phyloP scores from a whole-genome alignment of 129 eudicot genomes.

The Saposhnikovia divaricata region DNA sequence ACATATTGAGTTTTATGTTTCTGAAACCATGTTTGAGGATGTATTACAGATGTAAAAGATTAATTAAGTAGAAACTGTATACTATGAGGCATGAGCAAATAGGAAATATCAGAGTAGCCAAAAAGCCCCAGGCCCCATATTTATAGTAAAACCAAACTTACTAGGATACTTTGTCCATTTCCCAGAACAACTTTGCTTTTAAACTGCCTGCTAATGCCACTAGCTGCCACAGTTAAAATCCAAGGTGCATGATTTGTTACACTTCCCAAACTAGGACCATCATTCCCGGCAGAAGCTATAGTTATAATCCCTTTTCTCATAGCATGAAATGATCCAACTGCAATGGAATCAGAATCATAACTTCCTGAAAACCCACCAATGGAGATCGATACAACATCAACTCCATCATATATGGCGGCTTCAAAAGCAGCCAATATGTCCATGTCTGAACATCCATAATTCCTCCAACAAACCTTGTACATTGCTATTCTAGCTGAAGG shows the following conservation, averaged over 20 bases:
- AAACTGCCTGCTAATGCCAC: conserved; percentile 70
- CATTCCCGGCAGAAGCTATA: conserved; percentile 86
- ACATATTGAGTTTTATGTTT: neutral
- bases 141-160: conserved; percentile 17
- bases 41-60: too few relatives aligned
- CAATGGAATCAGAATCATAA: conserved; percentile 45
- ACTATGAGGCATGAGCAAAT: too few relatives aligned
- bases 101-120: too few relatives aligned
- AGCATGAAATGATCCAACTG: conserved; percentile 76
- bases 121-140: neutral
- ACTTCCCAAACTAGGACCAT: conserved; percentile 55
- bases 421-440: conserved; percentile 92
- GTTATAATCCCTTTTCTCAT: conserved; percentile 74
- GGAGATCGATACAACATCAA: conserved; percentile 76
- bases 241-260: conserved; percentile 82
- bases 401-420: conserved; percentile 83
- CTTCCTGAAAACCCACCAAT: conserved; percentile 60
- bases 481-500: conserved; percentile 84
- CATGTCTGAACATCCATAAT: conserved; percentile 71
- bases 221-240: conserved; percentile 83
- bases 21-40: too few relatives aligned
- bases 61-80: too few relatives aligned
- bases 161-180: conserved; percentile 43
- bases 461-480: conserved; percentile 93
- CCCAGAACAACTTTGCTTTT: conserved; percentile 59